Evolutionary conservation across 805 yeast species (phyloP), one percentile per base, ranked within the genome.

Genomic region (Yarrowia sp.): DNA sequence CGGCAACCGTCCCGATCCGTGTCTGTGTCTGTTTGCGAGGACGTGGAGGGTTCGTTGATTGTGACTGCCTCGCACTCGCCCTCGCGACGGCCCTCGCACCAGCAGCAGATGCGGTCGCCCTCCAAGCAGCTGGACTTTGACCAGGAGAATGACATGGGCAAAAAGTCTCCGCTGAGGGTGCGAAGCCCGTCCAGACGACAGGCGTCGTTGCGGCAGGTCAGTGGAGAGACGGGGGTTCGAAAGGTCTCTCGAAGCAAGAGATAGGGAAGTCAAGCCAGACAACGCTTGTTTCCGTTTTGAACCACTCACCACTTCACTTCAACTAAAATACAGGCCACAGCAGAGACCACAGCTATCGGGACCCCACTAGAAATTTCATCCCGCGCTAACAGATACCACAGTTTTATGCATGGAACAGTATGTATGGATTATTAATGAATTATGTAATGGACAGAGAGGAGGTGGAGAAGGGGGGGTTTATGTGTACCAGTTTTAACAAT

Each of bases 11-110:
- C 63, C 0, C 38, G 63, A 6, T 16, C 63, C 2, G 63, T 58
- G 12, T 58, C 63, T 11, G 63, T 58, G 19, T 58, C 63, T 3
- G 63, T 58, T 4, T 58, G 63, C 22, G 63, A 58, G 12, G 63
- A 58, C 51, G 51, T 33, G 11, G 63, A 58, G 63, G 63, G 63
- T 19, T 41, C 63, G 16, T 24, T 58, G 51, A 43, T 58, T 30
- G 63, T 58, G 14, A 58, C 63, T 2, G 38, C 49, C 3, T 30
- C 63, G 9, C 63, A 58, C 8, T 58, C 63, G 19, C 63, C 63
- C 17, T 19, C 21, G 0, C 28, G 63, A 41, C 21, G 51, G 2
- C 62, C 48, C 17, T 56, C 62, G 12, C 40, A 43, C 38, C 52
- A 48, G 52, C 54, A 48, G 28, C 54, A 48, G 38, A 24, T 54